Percentiles rank a stretch among this genome's conserved stretches.
These are phyloP conservation scores for Epichloe sp. DNA, from an alignment of 2,329 filamentous ascomycete genomes.

Conservation along the genomic window DNA sequence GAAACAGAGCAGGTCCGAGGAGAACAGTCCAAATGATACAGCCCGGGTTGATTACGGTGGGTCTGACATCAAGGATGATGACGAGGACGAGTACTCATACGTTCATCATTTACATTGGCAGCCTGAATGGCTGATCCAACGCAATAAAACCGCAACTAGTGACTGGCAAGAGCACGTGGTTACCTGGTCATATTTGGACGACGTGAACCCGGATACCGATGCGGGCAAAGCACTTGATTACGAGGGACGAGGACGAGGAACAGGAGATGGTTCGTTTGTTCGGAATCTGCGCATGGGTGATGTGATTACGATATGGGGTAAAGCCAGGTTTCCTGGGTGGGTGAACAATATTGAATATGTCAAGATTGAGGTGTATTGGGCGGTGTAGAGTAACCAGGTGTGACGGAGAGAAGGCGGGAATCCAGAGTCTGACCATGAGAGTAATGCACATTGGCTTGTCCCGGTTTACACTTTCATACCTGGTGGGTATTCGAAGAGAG, in stretches of 20 bases:
- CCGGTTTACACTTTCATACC: no score
- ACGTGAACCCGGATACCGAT: constrained; percentile 28
- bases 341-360: constrained; percentile 35
- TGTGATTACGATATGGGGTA: constrained; percentile 48
- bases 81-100: constrained; percentile 17
- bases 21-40: neutral
- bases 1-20: neutral
- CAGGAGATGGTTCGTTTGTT: constrained; percentile 42
- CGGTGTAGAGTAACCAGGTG: constrained; percentile 25
- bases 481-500: no score
- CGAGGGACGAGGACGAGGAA: constrained; percentile 35
- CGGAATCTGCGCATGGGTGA: constrained; percentile 44
- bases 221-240: constrained; percentile 24
- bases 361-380: constrained; percentile 46
- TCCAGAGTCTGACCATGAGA: no score
- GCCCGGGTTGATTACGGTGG: neutral
- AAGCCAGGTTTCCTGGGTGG: constrained; percentile 43
- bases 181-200: constrained; percentile 40
- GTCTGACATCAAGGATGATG: neutral
- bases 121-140: constrained; percentile 31
- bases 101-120: constrained; percentile 23
- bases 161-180: constrained; percentile 30
- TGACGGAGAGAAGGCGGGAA: no score
- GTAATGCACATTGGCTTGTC: no score
- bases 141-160: constrained; percentile 26